Evolutionary conservation across 192 early-diverging fungal species (phyloP).

Genomic region (Entomortierella lignicola): DNA sequence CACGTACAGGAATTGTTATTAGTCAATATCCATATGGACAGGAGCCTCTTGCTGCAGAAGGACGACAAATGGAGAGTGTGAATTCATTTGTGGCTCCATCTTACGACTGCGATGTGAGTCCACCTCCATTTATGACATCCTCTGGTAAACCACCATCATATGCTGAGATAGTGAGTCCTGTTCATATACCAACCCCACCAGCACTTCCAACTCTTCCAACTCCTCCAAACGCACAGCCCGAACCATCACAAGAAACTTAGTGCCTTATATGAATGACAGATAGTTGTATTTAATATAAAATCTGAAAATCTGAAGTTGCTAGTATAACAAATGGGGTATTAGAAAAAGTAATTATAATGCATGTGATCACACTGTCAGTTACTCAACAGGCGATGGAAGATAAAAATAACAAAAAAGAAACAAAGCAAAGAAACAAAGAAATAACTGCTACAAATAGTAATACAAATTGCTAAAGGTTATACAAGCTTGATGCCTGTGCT

Average conservation of each 20-base stretch:
- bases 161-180: conserved; percentile 1
- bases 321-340: too few species aligned
- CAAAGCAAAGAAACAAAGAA: neutral
- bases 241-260: neutral
- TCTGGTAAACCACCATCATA: conserved; percentile 30
- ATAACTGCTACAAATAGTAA: neutral
- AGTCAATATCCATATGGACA: conserved; percentile 23
- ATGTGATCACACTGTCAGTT: too few species aligned
- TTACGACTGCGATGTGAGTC: conserved; percentile 40
- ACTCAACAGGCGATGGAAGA: too few species aligned
- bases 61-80: neutral
- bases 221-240: neutral
- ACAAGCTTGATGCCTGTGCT: conserved; percentile 67
- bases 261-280: too few species aligned
- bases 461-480: neutral
- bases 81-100: conserved; percentile 25
- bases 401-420: too few species aligned
- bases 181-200: neutral
- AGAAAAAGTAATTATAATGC: too few species aligned
- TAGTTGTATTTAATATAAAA: too few species aligned
- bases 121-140: conserved; percentile 25
- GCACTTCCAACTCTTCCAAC: neutral
- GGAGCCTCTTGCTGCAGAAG: neutral
- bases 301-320: too few species aligned
- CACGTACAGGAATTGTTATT: neutral